Base-by-base conservation (phyloP, 495 filamentous ascomycete species). In the Jackrogersella minutella region DNA sequence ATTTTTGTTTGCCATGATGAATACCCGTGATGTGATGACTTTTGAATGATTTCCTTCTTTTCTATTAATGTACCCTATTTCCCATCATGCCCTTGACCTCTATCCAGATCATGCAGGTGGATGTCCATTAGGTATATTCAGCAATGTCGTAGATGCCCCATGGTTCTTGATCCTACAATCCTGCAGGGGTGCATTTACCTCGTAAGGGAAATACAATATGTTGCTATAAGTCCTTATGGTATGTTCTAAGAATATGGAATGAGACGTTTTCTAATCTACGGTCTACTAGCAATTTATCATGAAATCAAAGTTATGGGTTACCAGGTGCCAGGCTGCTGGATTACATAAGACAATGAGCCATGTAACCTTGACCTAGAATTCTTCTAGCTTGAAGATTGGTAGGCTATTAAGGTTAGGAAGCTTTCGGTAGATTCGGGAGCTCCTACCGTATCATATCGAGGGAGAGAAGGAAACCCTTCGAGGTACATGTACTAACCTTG, bases 371-470 rank as follows among this genome's bases (percentile, higher is more conserved):
- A 50, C 34, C 13, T 37, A 33, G n/a, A n/a, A 50, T 50, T 28
- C 26, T 50, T 50, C 16, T 33, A 50, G 46, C 33, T 30, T 26
- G 11, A n/a, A 33, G 46, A 50, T 33, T 16, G 10, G 37, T 41
- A 46, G 34, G 50, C 54, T 49, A 54, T 39, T 55, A 66, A 66
- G 47, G 44, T 46, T 46, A 6, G 33, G 26, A 9, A 64, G 62
- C 28, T 54, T 33, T 65, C 58, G 65, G 65, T 58, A 68, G 58
- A 58, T 58, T 63, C 65, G 58, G 65, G 21, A 62, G 46, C 39
- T 51, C 51, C 31, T 68, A 68, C 58, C 39, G 37, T 46, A 46
- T 50, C 31, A 33, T 40, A 58, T 51, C 40, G 30, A 57, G 43
- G 14, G 17, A 9, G 33, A 17, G 9, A 26, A 10, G 40, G 14